A percentile compares a stretch with the other conserved stretches of the same genome.
Evolutionary conservation across 352 stramenopile genomes (phyloP).

Genomic region (Halophytophthora polymorphica): DNA sequence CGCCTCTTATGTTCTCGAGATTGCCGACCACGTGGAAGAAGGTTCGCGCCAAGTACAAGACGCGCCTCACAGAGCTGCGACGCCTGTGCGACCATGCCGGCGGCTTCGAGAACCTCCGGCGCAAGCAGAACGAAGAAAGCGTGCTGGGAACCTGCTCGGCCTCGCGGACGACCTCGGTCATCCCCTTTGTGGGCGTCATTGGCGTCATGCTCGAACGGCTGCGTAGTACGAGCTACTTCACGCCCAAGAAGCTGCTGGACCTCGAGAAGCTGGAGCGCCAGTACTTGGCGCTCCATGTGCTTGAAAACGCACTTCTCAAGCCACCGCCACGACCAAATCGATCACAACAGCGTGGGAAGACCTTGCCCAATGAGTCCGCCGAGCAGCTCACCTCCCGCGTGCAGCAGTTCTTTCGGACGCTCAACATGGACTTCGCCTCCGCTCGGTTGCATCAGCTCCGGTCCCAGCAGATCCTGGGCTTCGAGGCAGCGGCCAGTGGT

Average conservation of each 20-base stretch:
- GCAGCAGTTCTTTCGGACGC: constrained; percentile 31
- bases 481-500: constrained; percentile 20
- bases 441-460: constrained; percentile 42
- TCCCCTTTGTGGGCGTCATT: constrained; percentile 78
- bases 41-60: constrained; percentile 65
- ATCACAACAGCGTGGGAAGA: constrained; percentile 12
- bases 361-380: constrained; percentile 15
- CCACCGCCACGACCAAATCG: constrained; percentile 21
- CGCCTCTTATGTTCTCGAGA: constrained; percentile 62
- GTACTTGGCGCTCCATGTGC: constrained; percentile 42
- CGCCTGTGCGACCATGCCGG: constrained; percentile 65
- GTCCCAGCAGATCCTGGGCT: constrained; percentile 49
- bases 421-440: constrained; percentile 43
- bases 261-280: constrained; percentile 65
- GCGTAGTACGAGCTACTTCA: constrained; percentile 45
- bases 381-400: constrained; percentile 15
- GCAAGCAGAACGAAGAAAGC: constrained; percentile 49
- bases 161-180: constrained; percentile 22
- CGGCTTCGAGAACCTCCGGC: constrained; percentile 67
- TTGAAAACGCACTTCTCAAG: constrained; percentile 44
- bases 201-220: constrained; percentile 65
- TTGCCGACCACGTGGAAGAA: constrained; percentile 72
- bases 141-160: constrained; percentile 3
- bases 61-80: constrained; percentile 53
- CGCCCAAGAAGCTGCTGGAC: constrained; percentile 33